These are phyloP conservation scores for Podospora comata DNA, from an alignment of 495 filamentous ascomycete genomes.

Conservation along the genomic window DNA sequence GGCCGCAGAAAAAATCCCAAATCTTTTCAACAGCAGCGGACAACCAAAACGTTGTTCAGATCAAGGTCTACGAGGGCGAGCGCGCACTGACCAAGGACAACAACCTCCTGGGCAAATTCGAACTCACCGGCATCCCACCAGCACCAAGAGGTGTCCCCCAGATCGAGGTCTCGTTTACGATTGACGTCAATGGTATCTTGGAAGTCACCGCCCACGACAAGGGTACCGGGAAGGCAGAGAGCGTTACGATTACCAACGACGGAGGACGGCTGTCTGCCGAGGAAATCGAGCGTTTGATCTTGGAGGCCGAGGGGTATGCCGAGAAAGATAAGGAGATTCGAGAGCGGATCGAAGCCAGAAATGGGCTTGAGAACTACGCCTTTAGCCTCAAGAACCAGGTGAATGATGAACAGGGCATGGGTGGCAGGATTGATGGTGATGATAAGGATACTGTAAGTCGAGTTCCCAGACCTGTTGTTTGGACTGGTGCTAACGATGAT, in stretches of 20 bases:
- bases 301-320: conserved; percentile 88
- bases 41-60: conserved; percentile 88
- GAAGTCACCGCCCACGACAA: conserved; percentile 88
- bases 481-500: conserved; percentile 23
- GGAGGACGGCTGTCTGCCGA: conserved; percentile 83
- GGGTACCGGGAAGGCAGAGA: conserved; percentile 86
- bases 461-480: background rate
- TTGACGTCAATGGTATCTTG: conserved; percentile 94
- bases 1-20: conserved; percentile 66
- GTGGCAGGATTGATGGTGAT: conserved; percentile 89
- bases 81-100: conserved; percentile 88
- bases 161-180: conserved; percentile 89
- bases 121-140: conserved; percentile 85
- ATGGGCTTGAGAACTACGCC: conserved; percentile 94
- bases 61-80: conserved; percentile 93
- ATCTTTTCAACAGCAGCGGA: conserved; percentile 93
- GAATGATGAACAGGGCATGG: conserved; percentile 84
- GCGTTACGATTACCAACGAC: conserved; percentile 89
- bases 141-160: conserved; percentile 89
- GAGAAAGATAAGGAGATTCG: conserved; percentile 91
- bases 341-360: conserved; percentile 87
- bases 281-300: conserved; percentile 92
- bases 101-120: conserved; percentile 91
- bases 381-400: conserved; percentile 96
- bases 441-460: conserved; percentile 79